Evolutionary conservation across 495 filamentous ascomycete genomes (phyloP).

Genomic region (Aspergillus incahuasiensis): DNA sequence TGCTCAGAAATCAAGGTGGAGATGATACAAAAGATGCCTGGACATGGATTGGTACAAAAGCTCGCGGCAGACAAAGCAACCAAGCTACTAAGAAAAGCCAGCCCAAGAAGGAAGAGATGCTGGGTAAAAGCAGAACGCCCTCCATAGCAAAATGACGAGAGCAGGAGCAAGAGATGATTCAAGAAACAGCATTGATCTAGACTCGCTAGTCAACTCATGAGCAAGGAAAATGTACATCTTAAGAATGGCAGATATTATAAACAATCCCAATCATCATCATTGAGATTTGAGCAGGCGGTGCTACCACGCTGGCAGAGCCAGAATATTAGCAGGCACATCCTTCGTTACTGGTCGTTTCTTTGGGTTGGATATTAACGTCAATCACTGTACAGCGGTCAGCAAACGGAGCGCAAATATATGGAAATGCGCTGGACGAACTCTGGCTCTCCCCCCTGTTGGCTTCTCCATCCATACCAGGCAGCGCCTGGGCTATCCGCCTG

Average conservation of each 20-base stretch:
- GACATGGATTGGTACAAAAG: not conserved
- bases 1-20: not conserved
- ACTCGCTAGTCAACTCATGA: slow-evolving; percentile 25
- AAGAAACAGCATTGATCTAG: slow-evolving; percentile 22
- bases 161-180: slow-evolving; percentile 1
- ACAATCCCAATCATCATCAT: slow-evolving; percentile 35
- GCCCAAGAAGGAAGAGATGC: slow-evolving; percentile 4
- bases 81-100: slow-evolving; percentile 1
- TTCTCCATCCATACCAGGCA: slow-evolving; percentile 94
- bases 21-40: not conserved
- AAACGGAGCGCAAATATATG: not conserved
- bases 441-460: slow-evolving; percentile 61
- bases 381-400: slow-evolving; percentile 59
- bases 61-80: not conserved
- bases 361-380: slow-evolving; percentile 84
- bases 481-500: slow-evolving; percentile 92
- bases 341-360: slow-evolving; percentile 65
- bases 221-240: slow-evolving; percentile 39
- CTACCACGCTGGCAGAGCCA: slow-evolving; percentile 2
- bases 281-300: slow-evolving; percentile 20
- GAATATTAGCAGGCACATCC: slow-evolving; percentile 69
- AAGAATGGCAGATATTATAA: slow-evolving; percentile 40
- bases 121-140: slow-evolving; percentile 2
- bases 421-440: slow-evolving; percentile 40
- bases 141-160: slow-evolving; percentile 1